Percentiles rank a stretch among this genome's conserved stretches.
Evolutionary conservation across 1,284 basidiomycete species (phyloP).

Genomic region (Phylloboletellus chloephorus): DNA sequence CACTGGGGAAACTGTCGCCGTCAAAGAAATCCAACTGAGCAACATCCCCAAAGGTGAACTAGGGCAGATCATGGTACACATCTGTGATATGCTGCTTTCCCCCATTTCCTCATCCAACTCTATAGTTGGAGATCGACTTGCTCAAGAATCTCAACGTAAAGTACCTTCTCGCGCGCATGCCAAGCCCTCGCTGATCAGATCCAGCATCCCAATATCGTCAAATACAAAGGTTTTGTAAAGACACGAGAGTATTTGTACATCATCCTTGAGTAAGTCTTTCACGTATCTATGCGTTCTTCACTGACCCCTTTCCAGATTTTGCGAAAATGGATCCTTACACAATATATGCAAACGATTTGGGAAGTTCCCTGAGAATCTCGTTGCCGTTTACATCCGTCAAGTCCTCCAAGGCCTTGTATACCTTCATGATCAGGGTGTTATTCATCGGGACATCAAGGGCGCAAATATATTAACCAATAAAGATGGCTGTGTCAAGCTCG

Average conservation of each 20-base stretch:
- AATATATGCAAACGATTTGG: slow-evolving; percentile 96
- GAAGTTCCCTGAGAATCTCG: slow-evolving; percentile 95
- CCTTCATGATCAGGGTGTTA: slow-evolving; percentile 95
- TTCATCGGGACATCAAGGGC: slow-evolving; percentile 98
- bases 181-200: slow-evolving; percentile 7
- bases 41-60: slow-evolving; percentile 92
- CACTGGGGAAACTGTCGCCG: slow-evolving; percentile 92
- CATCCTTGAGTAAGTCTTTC: slow-evolving; percentile 71
- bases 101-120: slow-evolving; percentile 9
- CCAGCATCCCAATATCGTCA: slow-evolving; percentile 92
- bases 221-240: slow-evolving; percentile 97
- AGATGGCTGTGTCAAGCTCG: slow-evolving; percentile 93
- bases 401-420: slow-evolving; percentile 90
- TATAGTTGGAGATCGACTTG: slow-evolving; percentile 91
- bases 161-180: not conserved
- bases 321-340: slow-evolving; percentile 96
- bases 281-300: slow-evolving; percentile 4
- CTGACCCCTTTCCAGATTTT: slow-evolving; percentile 56
- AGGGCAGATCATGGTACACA: slow-evolving; percentile 90
- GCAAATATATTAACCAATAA: slow-evolving; percentile 98
- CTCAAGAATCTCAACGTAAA: slow-evolving; percentile 92
- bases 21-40: slow-evolving; percentile 90
- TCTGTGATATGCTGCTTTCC: slow-evolving; percentile 5
- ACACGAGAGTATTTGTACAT: slow-evolving; percentile 93
- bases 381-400: slow-evolving; percentile 94